These are phyloP conservation scores for Withania somnifera DNA, from an alignment of 305 asterid species.

Conservation along the genomic window DNA sequence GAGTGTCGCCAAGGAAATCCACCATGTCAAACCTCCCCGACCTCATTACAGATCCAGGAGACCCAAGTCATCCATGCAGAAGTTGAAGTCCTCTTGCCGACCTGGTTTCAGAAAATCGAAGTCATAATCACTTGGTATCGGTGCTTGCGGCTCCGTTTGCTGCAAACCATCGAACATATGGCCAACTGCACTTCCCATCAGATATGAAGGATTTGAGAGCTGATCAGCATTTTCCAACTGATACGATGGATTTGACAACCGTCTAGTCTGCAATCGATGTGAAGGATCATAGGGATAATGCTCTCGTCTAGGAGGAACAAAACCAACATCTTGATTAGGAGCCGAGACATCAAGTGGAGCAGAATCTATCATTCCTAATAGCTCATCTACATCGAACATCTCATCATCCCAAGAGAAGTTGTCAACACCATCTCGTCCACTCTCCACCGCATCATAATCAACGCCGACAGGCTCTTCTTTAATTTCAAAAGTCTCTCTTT, in stretches of 20 bases:
- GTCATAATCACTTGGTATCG: constrained; percentile 10
- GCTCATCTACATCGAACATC: constrained; percentile 52
- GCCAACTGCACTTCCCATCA: constrained; percentile 1
- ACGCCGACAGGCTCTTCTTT: constrained; percentile 2
- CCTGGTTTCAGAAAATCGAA: constrained; percentile 54
- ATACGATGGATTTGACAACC: neutral
- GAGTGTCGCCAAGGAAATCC: no score
- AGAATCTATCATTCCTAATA: constrained; percentile 26
- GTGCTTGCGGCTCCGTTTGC: constrained; percentile 7
- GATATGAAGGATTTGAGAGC: neutral
- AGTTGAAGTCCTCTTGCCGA: constrained; percentile 34
- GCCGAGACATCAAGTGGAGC: neutral
- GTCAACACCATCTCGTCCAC: neutral
- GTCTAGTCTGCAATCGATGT: neutral
- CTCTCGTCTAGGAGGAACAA: neutral
- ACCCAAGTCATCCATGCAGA: constrained; percentile 24
- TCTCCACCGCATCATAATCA: neutral
- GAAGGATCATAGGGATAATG: neutral
- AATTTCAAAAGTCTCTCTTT: neutral
- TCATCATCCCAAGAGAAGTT: constrained; percentile 17
- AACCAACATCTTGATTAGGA: neutral
- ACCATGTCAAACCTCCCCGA: neutral
- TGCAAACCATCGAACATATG: constrained; percentile 3
- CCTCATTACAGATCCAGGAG: constrained; percentile 5
- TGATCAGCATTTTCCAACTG: neutral